Conservation (phyloP, 2,329 filamentous ascomycete species). For the Paraphoma sp. region DNA sequence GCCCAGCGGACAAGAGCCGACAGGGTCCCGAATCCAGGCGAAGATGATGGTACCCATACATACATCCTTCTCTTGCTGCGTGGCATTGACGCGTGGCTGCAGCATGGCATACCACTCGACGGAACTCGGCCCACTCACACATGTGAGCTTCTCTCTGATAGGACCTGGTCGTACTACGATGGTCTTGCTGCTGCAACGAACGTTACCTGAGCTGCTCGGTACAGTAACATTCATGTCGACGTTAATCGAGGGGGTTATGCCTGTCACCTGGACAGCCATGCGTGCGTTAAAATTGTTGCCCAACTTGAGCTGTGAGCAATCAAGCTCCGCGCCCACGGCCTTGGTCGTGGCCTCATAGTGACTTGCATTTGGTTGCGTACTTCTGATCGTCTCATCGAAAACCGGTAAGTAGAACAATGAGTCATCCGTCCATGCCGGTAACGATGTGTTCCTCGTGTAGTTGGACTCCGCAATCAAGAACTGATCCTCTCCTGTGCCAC, state of each 20-base stretch:
- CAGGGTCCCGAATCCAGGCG: slow-evolving; percentile 34
- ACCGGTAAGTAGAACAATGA: slow-evolving; percentile 59
- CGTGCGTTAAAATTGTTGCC: slow-evolving; percentile 6
- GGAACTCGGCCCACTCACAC: slow-evolving; percentile 14
- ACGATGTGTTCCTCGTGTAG: slow-evolving; percentile 47
- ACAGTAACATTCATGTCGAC: not conserved
- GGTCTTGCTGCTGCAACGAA: too few species aligned
- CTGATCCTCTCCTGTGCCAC: slow-evolving; percentile 42
- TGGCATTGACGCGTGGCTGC: slow-evolving; percentile 16
- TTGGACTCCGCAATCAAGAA: slow-evolving; percentile 58
- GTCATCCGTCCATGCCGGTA: slow-evolving; percentile 60
- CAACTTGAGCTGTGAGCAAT: slow-evolving; percentile 38
- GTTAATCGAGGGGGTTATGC: not conserved
- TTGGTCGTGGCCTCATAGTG: slow-evolving; percentile 36
- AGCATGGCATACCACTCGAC: slow-evolving; percentile 19
- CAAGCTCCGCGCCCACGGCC: slow-evolving; percentile 44
- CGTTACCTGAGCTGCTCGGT: too few species aligned
- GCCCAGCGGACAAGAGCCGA: slow-evolving; percentile 15
- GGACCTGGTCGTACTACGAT: too few species aligned
- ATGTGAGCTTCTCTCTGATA: not conserved
- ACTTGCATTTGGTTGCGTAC: slow-evolving; percentile 5
- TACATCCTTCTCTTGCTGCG: slow-evolving; percentile 17
- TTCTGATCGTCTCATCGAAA: slow-evolving; percentile 1
- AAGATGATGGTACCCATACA: slow-evolving; percentile 32
- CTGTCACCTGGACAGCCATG: not conserved